Base-by-base conservation (phyloP, 805 yeast genomes). In the Pichia nakasei region DNA sequence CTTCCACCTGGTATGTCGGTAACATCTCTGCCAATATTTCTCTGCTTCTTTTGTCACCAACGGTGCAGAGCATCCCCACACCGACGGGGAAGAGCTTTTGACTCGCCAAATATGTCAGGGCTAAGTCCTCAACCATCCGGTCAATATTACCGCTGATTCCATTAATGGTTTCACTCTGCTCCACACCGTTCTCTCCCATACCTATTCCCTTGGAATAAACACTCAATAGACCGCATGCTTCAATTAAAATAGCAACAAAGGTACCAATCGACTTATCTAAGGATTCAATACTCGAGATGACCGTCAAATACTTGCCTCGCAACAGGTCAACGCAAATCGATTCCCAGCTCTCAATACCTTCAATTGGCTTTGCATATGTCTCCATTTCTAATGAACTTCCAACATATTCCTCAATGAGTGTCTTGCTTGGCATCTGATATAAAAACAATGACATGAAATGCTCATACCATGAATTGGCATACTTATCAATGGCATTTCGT, bases 391-490 rank as follows among this genome's bases (percentile, higher is more conserved):
- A 46, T 3, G 76, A 56, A 11, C 64, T 43, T 29, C 64, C 52
- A 39, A 70, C 50, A 52, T 73, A 71, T 48, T 75, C 74, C 13
- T 49, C 48, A 1, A 72, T 48, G 22, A 74, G 54, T 32, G 68
- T 66, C 11, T 55, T 42, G 5, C 77, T 69, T 52, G 78, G 87
- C 61, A 82, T 70, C 54, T 79, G 80, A 55, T 67, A 85, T 33
- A 80, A 45, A 38, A 42, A 63, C 18, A 55, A 57, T 0, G 63
- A 59, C 37, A 63, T 40, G 9, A 76, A 69, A 13, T 79, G 67
- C 54, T 84, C 93, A 56, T 79, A 82, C 94, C 94, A 84, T 0
- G 75, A 61, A 7, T 67, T 65, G 15, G 85, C 72, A 52, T 65
- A 68, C 15, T 66, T 65, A 4, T 76, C 56, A 20, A 82, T 81